Base-by-base conservation (phyloP, 2,329 filamentous ascomycete genomes). In the Thelonectria blattea region DNA sequence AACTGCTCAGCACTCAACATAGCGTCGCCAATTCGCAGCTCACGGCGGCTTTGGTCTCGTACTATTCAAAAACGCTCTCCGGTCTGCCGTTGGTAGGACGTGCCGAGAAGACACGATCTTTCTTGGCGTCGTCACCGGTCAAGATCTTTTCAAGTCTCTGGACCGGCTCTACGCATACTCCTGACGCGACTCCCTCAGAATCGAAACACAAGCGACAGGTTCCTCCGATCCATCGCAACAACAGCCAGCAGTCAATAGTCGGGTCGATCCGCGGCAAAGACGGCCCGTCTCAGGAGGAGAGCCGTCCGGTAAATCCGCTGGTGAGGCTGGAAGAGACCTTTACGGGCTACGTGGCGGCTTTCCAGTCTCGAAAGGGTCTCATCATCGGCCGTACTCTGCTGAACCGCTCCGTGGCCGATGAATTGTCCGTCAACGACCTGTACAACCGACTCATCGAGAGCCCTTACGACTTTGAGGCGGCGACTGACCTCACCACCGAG, bases 401-500 rank as follows among this genome's bases (percentile, higher is more conserved):
- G 51, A 89, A 87, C 65, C 85, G 93, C 50, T 79, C 79, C 60
- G 80, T 83, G 27, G 91, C 89, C 2, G 91, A 97, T 71, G 91
- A 93, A 70, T 83, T 94, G 7, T 81, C 86, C 1, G 90, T 97
- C 66, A 97, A 97, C 70, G 92, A 96, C 68, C 81, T 97, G 2
- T 97, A 97, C 77, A 97, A 97, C 72, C 85, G 88, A 34, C 83
- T 97, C 14, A 87, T 96, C 17, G 93, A 97, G 73, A 90, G 90
- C 65, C 91, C 93, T 0, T 89, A 87, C 53, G 92, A 92, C 70
- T 84, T 91, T 64, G 90, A 96, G 54, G 81, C 88, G 10, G 87
- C 91, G 2, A 84, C 88, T 0, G 92, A 97, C 60, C 83, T 91
- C 9, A 85, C 88, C 3, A 87, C 94, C 9, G 93, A 97, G 71